Base-by-base conservation (phyloP, 2,329 filamentous ascomycete genomes). In the Neoscytalidium dimidiatum region DNA sequence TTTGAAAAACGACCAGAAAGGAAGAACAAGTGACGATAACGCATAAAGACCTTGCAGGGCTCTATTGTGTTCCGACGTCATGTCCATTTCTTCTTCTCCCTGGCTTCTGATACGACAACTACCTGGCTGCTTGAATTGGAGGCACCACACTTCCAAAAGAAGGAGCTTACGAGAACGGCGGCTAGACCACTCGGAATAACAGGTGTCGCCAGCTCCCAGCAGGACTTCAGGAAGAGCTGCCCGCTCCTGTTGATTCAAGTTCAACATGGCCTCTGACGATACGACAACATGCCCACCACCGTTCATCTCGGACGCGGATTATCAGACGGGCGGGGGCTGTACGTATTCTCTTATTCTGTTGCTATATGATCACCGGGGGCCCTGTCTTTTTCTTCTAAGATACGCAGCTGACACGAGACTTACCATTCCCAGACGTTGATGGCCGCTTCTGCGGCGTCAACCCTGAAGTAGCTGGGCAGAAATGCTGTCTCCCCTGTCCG, bases 401-500 rank as follows among this genome's bases (percentile, higher is more conserved):
- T n/a, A n/a, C n/a, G n/a, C n/a, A n/a, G n/a, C n/a, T n/a, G n/a
- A n/a, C n/a, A n/a, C n/a, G n/a, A n/a, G n/a, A n/a, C n/a, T n/a
- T n/a, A n/a, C 26, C 49, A 6, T 23, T 9, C 14, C 1, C 23
- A 85, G 83, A 82, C 70, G 69, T 80, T 51, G 66, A 71, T 17
- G 83, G 82, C 64, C 82, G 88, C 67, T 83, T 86, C 71, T 90
- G 83, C 75, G 78, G 83, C 43, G 63, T 72, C 0, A 67, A 81
- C 21, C 66, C 78, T 1, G 68, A 83, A 35, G 73, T 80, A 11
- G 74, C 79, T 19, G 81, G 81, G 51, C 68, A 86, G 17, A 83
- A 80, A 49, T 97, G 93, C 76, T 97, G 93, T 75, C 79, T 97
- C 60, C 93, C 93, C 66, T 97, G 93, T 75, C 93, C 93, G 13